phyloP scores from a whole-genome alignment of 345 rosid genomes.

The Sisymbrium altissimum region DNA sequence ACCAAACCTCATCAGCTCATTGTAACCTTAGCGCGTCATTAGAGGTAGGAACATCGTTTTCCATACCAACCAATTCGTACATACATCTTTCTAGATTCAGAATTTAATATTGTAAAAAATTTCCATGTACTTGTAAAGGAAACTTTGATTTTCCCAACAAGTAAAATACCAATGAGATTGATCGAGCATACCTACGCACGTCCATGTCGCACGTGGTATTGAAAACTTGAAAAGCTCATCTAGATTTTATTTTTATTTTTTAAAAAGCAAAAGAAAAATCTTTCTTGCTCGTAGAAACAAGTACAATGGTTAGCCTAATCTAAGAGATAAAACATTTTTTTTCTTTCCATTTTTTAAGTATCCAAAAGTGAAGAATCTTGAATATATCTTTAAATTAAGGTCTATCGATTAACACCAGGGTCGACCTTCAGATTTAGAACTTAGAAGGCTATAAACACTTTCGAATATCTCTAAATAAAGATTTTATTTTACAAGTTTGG shows the following conservation, averaged over 20 bases:
- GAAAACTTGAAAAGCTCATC: background rate
- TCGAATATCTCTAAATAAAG: too few relatives aligned
- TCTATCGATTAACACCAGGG: too few relatives aligned
- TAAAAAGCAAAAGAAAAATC: background rate
- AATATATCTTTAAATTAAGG: too few relatives aligned
- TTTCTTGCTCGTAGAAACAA: constrained; percentile 3
- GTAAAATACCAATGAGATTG: background rate
- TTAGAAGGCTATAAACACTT: too few relatives aligned
- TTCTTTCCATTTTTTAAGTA: background rate
- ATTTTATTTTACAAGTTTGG: too few relatives aligned
- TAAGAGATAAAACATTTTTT: background rate
- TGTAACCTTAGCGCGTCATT: constrained; percentile 28
- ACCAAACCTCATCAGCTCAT: constrained; percentile 19
- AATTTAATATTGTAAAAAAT: background rate
- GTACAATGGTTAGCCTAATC: constrained; percentile 17
- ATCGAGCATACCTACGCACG: constrained; percentile 30
- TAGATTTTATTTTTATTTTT: too few relatives aligned
- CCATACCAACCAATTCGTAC: constrained; percentile 1
- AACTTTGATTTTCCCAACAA: constrained; percentile 25
- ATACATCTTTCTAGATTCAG: constrained; percentile 26
- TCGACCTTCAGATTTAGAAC: too few relatives aligned
- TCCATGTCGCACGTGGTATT: constrained; percentile 23
- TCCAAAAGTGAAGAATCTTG: too few relatives aligned
- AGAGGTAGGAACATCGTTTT: constrained; percentile 18
- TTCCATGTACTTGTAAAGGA: background rate